These are phyloP conservation scores for Tieghemostelium lacteum DNA, from an alignment of 78 protist genomes.

Conservation along the genomic window DNA sequence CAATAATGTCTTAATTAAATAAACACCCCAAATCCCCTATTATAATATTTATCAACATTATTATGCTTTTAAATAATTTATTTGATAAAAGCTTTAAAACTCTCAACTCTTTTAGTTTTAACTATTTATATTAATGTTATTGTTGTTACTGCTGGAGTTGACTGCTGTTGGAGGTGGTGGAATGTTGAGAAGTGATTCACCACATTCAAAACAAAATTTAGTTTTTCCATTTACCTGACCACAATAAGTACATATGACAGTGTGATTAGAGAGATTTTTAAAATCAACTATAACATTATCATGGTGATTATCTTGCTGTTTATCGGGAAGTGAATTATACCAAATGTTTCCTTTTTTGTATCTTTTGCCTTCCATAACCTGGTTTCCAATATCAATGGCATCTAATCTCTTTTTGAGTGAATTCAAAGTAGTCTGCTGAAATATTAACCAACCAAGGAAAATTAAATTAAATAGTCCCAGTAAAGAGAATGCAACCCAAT, in stretches of 20 bases:
- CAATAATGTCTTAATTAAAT: neutral
- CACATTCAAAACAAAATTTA: neutral
- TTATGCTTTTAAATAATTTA: too few species aligned
- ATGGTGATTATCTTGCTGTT: neutral
- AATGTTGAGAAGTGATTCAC: too few species aligned
- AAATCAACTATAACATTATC: neutral
- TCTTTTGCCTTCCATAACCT: slow-evolving; percentile 37
- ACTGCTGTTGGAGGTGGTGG: too few species aligned
- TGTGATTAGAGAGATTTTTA: neutral
- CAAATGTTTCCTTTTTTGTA: slow-evolving; percentile 40
- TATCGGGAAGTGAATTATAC: slow-evolving; percentile 29
- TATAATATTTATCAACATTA: too few species aligned
- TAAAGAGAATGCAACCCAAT: slow-evolving; percentile 8
- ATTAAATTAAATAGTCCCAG: neutral
- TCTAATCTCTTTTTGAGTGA: slow-evolving; percentile 24
- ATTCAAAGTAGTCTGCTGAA: slow-evolving; percentile 13
- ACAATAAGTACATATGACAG: neutral
- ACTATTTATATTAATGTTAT: too few species aligned
- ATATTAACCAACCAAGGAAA: neutral
- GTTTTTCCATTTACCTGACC: neutral
- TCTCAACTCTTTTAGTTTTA: too few species aligned
- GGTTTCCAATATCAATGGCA: slow-evolving; percentile 34
- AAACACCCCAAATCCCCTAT: too few species aligned
- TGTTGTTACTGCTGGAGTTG: too few species aligned
- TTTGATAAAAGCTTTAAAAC: too few species aligned